Evolutionary conservation across 768 basidiomycete species (phyloP), one percentile per base, ranked within the genome.

Genomic region (Exsudoporus frostii): DNA sequence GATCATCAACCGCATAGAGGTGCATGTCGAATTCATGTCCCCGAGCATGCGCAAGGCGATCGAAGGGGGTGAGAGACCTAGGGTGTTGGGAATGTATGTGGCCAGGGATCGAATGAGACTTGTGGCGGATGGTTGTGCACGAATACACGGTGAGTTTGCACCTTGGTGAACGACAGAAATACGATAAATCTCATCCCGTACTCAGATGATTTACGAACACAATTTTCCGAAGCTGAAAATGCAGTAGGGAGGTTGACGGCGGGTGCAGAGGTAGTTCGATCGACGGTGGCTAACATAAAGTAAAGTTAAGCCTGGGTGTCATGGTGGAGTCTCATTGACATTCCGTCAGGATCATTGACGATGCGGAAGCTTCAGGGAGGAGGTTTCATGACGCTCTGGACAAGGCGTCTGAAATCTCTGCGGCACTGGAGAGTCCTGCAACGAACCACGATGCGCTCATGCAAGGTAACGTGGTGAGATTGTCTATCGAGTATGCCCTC

Each of bases 51-150:
- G 86, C 33, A 84, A 77, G 59, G 83, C 86, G 3, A 87, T 90
- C 40, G 87, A 90, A 53, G 75, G 79, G 0, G 90, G 88, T 4
- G 84, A 84, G 51, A 79, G 74, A 50, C 79, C 79, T 14, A 76
- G 90, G 41, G 87, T 85, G 11, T 68, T 93, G 37, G 88, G 85
- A 11, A 89, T 90, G 65, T 93, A 92, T 67, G 89, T 93, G 24
- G 86, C 86, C 15, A 79, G 76, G 58, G 80, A 75, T 45, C 90
- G 85, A 72, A 93, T 93, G 90, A 79, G 76, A 60, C 80, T 88
- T 64, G 90, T 93, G 1, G 87, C 83, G 3, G 86, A 86, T 15
- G 82, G 79, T 4, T 91, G 89, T 71, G 64, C 73, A 15, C 77
- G 78, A 44, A 83, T 85, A 24, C 86, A 92, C 73, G 81, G 89